Evolutionary conservation across 345 rosid genomes (phyloP).

Genomic region (Erysimum cheiranthoides): DNA sequence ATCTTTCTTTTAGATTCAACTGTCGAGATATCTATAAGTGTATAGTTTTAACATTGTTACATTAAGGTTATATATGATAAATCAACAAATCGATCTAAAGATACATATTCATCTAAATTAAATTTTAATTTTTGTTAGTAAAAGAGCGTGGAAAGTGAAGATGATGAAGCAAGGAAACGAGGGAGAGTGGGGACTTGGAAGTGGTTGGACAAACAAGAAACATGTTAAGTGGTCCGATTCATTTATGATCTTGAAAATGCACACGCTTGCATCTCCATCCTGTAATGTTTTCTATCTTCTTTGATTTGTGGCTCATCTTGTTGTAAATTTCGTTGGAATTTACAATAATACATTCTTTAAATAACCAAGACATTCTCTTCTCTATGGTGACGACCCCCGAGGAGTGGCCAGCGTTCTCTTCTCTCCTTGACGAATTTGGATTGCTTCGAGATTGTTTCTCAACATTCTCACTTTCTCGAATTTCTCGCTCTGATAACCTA

Average conservation of each 20-base stretch:
- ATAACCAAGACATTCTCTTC: not conserved
- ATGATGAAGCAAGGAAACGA: slow-evolving; percentile 34
- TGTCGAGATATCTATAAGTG: not conserved
- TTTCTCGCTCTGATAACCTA: no score
- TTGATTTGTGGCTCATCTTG: slow-evolving; percentile 16
- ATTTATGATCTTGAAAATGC: slow-evolving; percentile 33
- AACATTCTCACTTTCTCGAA: no score
- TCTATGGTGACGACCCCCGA: no score
- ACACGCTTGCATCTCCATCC: slow-evolving; percentile 43
- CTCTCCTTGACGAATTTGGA: no score
- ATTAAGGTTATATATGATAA: not conserved
- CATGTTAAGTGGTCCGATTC: slow-evolving; percentile 33
- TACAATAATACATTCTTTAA: no score
- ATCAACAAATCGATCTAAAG: slow-evolving; percentile 8
- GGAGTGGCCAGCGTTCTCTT: no score
- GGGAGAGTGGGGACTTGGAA: slow-evolving; percentile 37
- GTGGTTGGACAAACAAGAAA: slow-evolving; percentile 44
- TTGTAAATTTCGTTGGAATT: not conserved
- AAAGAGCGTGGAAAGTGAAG: slow-evolving; percentile 28
- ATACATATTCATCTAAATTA: slow-evolving; percentile 10
- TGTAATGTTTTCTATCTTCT: slow-evolving; percentile 34
- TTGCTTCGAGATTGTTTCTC: no score
- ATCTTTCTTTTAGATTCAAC: slow-evolving; percentile 26
- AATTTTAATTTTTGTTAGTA: slow-evolving; percentile 1
- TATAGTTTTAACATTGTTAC: not conserved